Conservation (phyloP, 2,329 filamentous ascomycete species). For the Catunica adiposa region DNA sequence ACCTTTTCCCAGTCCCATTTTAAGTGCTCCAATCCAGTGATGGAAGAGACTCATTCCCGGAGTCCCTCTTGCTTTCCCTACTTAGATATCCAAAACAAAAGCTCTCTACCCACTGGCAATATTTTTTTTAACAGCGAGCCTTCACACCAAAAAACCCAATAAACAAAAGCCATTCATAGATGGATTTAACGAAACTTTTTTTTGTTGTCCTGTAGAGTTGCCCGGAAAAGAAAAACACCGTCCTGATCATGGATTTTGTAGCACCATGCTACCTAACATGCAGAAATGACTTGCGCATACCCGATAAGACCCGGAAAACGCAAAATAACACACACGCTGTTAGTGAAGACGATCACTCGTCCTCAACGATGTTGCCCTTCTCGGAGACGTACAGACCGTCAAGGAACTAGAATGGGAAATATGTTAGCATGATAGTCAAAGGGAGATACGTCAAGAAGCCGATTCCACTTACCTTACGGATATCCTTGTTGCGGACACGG, state of each 20-base stretch:
- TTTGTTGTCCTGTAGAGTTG: slow-evolving; percentile 15
- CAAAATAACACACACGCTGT: slow-evolving; percentile 31
- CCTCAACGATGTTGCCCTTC: slow-evolving; percentile 83
- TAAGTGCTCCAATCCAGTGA: background rate
- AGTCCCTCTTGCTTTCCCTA: background rate
- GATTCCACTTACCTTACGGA: slow-evolving; percentile 65
- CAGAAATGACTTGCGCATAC: slow-evolving; percentile 45
- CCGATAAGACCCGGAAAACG: slow-evolving; percentile 35
- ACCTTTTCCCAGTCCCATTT: slow-evolving; percentile 2
- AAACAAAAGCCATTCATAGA: slow-evolving; percentile 10
- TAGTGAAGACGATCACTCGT: slow-evolving; percentile 28
- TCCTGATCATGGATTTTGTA: slow-evolving; percentile 22
- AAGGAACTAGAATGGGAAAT: slow-evolving; percentile 54
- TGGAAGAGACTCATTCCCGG: background rate
- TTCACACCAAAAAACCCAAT: slow-evolving; percentile 1
- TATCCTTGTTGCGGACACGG: slow-evolving; percentile 99
- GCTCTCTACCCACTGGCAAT: background rate
- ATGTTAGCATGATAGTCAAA: slow-evolving; percentile 17
- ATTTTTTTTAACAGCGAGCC: background rate
- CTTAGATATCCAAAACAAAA: background rate
- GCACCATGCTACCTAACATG: slow-evolving; percentile 41
- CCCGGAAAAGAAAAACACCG: slow-evolving; percentile 17
- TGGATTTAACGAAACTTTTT: slow-evolving; percentile 15
- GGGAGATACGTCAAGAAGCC: background rate
- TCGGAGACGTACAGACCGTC: slow-evolving; percentile 99